These are phyloP conservation scores for Elasticomyces elasticus DNA, from an alignment of 495 filamentous ascomycete species.

Conservation along the genomic window DNA sequence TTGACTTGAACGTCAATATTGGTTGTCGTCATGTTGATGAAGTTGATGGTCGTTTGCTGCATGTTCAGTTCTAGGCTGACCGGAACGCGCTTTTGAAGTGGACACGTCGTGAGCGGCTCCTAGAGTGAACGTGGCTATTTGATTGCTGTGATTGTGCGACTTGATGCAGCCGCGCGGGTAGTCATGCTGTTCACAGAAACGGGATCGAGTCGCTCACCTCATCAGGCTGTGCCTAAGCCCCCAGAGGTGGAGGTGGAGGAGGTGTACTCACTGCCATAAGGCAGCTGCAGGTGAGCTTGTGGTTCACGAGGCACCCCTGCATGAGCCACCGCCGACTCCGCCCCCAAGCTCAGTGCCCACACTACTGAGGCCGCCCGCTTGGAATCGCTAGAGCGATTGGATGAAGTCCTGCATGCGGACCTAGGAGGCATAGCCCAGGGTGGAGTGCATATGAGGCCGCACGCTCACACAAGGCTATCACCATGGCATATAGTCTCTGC, in stretches of 20 bases:
- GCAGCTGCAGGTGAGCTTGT: background rate
- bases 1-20: background rate
- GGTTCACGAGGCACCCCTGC: background rate
- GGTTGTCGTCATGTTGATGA: conserved; percentile 4
- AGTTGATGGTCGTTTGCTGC: background rate
- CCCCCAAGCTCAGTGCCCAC: background rate
- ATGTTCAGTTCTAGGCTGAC: background rate
- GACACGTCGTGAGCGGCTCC: no score
- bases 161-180: background rate
- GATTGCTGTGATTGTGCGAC: background rate
- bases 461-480: background rate
- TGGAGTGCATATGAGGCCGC: background rate
- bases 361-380: background rate
- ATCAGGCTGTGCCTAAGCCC: background rate
- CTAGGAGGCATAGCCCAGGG: background rate
- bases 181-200: background rate
- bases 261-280: background rate
- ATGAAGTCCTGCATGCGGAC: background rate
- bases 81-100: no score
- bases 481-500: background rate
- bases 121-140: no score
- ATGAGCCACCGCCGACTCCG: background rate
- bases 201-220: background rate
- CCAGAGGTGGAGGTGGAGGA: background rate
- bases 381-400: background rate